These are phyloP conservation scores for sunflower (Helianthus annuus) DNA, from an alignment of 129 eudicot genomes.

Conservation along the genomic window DNA sequence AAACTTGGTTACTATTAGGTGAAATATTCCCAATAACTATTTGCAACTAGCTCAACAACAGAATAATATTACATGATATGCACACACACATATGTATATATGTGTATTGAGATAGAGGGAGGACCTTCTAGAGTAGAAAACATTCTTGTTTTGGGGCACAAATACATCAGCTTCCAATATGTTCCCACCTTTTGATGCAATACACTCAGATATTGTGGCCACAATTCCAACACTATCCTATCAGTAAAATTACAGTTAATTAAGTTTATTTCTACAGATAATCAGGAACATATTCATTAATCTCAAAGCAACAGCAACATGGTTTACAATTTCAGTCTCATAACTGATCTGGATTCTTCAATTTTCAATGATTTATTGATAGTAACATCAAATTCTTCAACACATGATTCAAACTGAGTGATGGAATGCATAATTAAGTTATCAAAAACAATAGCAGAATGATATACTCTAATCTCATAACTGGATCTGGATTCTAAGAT, in stretches of 20 bases:
- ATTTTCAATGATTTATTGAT: not conserved
- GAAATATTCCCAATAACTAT: not conserved
- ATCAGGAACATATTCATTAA: not conserved
- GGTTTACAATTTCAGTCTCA: slow-evolving; percentile 13
- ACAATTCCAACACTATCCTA: slow-evolving; percentile 94
- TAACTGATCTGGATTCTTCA: slow-evolving; percentile 3
- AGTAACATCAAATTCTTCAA: slow-evolving; percentile 8
- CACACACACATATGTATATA: not conserved
- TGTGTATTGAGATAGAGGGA: not conserved
- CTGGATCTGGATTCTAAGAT: too few species aligned
- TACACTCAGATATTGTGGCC: slow-evolving; percentile 87
- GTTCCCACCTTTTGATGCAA: slow-evolving; percentile 93
- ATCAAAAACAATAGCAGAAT: not conserved
- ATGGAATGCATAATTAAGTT: not conserved
- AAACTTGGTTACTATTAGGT: too few species aligned
- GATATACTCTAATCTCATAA: too few species aligned
- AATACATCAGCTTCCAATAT: slow-evolving; percentile 84
- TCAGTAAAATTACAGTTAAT: not conserved
- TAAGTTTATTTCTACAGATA: not conserved
- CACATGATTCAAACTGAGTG: not conserved
- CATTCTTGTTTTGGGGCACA: slow-evolving; percentile 82
- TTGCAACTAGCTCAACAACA: not conserved
- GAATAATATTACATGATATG: not conserved
- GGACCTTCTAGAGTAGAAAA: slow-evolving; percentile 95
- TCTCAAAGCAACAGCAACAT: slow-evolving; percentile 14